Base-by-base conservation (phyloP, 768 basidiomycete species). In the Auriculariales sp. region DNA sequence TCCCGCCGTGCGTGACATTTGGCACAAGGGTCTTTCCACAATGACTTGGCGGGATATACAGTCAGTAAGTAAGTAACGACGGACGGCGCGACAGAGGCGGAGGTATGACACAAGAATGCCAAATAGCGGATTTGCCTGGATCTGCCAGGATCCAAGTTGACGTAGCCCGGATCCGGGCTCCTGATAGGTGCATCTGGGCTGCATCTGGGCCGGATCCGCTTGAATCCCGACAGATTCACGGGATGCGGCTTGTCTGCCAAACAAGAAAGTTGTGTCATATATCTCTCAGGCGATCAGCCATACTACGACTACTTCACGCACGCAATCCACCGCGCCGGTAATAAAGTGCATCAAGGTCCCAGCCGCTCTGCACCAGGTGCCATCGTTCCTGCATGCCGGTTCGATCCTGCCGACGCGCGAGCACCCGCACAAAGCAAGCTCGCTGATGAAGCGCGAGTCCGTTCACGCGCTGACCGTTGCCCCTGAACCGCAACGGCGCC, bases 301-400 rank as follows among this genome's bases (percentile, higher is more conserved):
- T 98, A 95, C 70, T 99, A 98, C 60, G 80, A 97, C 67, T 98
- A 97, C 67, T 86, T 91, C 70, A 77, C 75, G 30, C 66, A 78
- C 58, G 61, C 71, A 15, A 69, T 79, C 35, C 81, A 90, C 66
- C 80, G 74, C 32, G 83, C 85, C 3, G 59, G 77, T 1, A 82
- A 85, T 53, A 81, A 35, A 78, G 53, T 61, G 70, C 46, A 67
- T 95, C 60, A 84, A 78, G 2, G 75, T 95, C n/a, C 69, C 82
- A 0, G 83, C 91, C 0, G 87, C 77, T 0, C 71, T 98, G 11
- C 69, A 83, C 55, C 77, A 84, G 54, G 69, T 92, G 39, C 95
- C 95, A 2, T 67, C 97, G 30, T 75, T 94, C 61, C 69, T 93
- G 47, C 90, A 85, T 27, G 95, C 95, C 11, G 93, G 92, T 1